Percentiles rank a stretch among this genome's conserved stretches.
Evolutionary conservation across 108 stramenopile genomes (phyloP).

Genomic region (Chaetoceros tenuissimus): DNA sequence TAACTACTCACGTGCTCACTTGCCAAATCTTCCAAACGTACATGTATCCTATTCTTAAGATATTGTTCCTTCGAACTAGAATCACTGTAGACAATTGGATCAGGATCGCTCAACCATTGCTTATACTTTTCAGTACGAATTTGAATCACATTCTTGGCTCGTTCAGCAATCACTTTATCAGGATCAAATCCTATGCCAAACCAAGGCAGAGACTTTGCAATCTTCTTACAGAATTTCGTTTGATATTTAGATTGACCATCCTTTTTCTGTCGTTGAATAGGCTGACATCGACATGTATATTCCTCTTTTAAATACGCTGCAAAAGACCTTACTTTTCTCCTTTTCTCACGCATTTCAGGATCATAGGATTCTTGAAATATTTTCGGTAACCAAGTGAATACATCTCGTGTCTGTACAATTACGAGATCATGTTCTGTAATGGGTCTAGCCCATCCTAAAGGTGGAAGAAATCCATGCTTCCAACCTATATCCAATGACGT

Average conservation of each 20-base stretch:
- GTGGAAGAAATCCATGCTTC: slow-evolving; percentile 2
- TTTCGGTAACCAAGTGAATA: slow-evolving; percentile 5
- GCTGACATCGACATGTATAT: neutral
- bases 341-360: neutral
- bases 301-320: neutral
- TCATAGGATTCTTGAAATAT: neutral
- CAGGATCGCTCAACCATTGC: neutral
- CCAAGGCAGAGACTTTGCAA: neutral
- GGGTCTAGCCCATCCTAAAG: neutral
- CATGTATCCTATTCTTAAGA: neutral
- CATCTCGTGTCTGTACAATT: neutral
- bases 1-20: too few species aligned
- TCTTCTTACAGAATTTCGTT: neutral
- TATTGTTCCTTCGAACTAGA: neutral
- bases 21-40: too few species aligned
- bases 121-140: slow-evolving; percentile 2
- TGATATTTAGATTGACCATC: neutral
- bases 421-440: neutral
- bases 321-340: neutral
- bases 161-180: neutral
- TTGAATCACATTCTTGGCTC: neutral
- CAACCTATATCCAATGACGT: neutral
- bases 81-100: neutral
- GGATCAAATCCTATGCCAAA: neutral
- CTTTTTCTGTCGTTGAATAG: neutral